phyloP scores from a whole-genome alignment of 2,329 filamentous ascomycete genomes.

The Fusarium bulbicola region DNA sequence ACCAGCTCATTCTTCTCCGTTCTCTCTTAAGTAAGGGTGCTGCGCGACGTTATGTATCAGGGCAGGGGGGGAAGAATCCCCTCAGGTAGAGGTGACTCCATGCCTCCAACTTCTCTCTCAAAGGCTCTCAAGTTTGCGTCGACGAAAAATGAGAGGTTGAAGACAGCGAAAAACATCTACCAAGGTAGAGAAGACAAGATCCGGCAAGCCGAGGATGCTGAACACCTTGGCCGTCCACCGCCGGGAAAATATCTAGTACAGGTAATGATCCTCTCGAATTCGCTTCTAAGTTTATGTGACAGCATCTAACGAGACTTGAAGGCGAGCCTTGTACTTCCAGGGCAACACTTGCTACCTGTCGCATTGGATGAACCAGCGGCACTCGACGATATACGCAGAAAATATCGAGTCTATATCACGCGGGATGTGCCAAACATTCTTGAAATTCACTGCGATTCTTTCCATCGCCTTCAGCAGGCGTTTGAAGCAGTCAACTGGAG shows the following conservation, averaged over 20 bases:
- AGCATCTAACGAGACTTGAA: not conserved
- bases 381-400: conserved; percentile 44
- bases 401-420: conserved; percentile 46
- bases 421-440: conserved; percentile 38
- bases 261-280: conserved; percentile 23
- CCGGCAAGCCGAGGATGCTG: conserved; percentile 24
- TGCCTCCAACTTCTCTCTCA: not conserved
- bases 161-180: conserved; percentile 37
- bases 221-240: conserved; percentile 40
- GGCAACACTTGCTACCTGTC: conserved; percentile 39
- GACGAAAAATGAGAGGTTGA: conserved; percentile 8
- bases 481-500: conserved; percentile 44
- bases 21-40: not conserved
- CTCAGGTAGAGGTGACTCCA: not conserved
- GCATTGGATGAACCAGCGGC: conserved; percentile 35
- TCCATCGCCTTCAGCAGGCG: conserved; percentile 41
- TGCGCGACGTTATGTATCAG: conserved; percentile 1
- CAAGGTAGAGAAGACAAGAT: conserved; percentile 28
- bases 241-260: conserved; percentile 35
- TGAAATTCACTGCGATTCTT: conserved; percentile 38
- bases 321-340: conserved; percentile 44
- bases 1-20: not conserved
- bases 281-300: not conserved
- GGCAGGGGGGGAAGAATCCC: not conserved
- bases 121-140: not conserved